Base-by-base conservation (phyloP, 1,284 basidiomycete genomes). In the Papiliotrema terrestris region DNA sequence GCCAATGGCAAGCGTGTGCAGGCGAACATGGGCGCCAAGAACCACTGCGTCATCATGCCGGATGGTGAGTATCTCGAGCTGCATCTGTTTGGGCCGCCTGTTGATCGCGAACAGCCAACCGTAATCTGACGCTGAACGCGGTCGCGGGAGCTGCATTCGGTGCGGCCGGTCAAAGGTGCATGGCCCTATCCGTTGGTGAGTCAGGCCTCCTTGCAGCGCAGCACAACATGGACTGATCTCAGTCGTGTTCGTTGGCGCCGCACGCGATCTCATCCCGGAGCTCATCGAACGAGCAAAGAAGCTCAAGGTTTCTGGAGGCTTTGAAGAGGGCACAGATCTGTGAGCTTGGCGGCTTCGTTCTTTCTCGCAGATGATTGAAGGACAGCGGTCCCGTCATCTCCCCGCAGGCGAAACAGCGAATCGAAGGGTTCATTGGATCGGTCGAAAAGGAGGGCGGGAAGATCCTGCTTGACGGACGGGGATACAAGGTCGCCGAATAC, bases 21-120 rank as follows among this genome's bases (percentile, higher is more conserved):
- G 83, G 88, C 90, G 35, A 98, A 98, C 72, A 78, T 98, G 73
- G 95, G 94, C 29, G 95, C 95, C 38, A 98, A 98, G 81, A 98
- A 97, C 72, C 94, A 97, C 75, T 90, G 86, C 48, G 85, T 98
- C 48, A 76, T 98, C 63, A 93, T 97, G 89, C 91, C 93, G 26
- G 95, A 98, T 75, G 89, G 89, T 91, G 56, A 53, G 77, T 63
- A 6, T 25, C 35, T 6, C 20, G 14, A 19, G 37, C 22, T 29
- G 26, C 36, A 32, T 6, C 29, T 5, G 13, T 37, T 29, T 41
- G 23, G 35, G 32, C 39, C 38, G 36, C 50, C 22, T 14, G 29
- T 23, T 57, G 53, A 52, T 22, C 37, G 11, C 29, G 11, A 54
- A 8, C 59, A 91, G 94, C 94, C 29, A 97, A 97, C 80, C 91